Conservation (phyloP, 148 eudicot genomes). For the Vaccinium macrocarpon region DNA sequence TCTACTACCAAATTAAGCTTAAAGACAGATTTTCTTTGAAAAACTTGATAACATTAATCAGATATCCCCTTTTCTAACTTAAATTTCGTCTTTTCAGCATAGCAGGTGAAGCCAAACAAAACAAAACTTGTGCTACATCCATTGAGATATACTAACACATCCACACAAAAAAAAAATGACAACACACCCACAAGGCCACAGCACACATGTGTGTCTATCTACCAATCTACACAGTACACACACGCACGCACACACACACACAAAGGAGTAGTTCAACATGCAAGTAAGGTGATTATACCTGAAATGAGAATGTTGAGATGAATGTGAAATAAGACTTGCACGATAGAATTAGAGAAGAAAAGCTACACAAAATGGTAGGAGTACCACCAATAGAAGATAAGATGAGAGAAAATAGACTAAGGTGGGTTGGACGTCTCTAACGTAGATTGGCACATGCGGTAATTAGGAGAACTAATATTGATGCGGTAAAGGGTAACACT, state of each 20-base stretch:
- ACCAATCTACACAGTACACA: neutral
- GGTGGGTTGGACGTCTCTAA: neutral
- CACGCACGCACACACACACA: neutral
- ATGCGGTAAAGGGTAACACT: neutral
- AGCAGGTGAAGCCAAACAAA: slow-evolving; percentile 4
- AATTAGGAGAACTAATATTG: neutral
- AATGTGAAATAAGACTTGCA: neutral
- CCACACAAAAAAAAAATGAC: neutral
- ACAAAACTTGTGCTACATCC: neutral
- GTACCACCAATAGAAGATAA: no score
- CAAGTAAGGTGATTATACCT: neutral
- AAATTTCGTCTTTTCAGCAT: neutral
- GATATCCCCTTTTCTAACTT: slow-evolving; percentile 1
- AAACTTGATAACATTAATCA: slow-evolving; percentile 8
- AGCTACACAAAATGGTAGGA: no score
- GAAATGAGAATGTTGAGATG: neutral
- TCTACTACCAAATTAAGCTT: neutral
- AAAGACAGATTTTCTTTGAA: neutral
- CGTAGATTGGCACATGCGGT: neutral
- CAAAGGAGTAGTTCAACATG: neutral
- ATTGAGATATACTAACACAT: neutral
- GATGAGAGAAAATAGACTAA: neutral
- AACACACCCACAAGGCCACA: neutral
- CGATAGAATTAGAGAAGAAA: no score
- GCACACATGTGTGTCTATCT: neutral